Conservation (phyloP, 371 early-diverging fungal genomes). For the Mortierella sp. region DNA sequence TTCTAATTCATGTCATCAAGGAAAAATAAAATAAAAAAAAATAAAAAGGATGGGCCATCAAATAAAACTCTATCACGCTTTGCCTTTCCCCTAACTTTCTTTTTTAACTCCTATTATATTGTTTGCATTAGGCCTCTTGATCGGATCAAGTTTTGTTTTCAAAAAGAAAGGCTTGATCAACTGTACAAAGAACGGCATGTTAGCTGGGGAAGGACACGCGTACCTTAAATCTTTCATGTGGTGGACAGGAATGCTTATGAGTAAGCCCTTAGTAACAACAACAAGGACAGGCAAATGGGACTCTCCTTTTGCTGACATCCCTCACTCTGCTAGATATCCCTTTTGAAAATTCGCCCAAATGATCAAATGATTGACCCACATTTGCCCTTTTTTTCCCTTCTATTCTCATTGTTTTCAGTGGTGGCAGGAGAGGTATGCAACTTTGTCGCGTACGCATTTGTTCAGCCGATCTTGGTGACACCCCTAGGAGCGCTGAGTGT, state of each 20-base stretch:
- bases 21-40: too few relatives aligned
- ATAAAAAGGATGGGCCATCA: neutral
- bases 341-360: too few relatives aligned
- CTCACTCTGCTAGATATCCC: too few relatives aligned
- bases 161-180: conserved; percentile 92
- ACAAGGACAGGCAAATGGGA: neutral
- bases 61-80: neutral
- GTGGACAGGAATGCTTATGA: conserved; percentile 95
- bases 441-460: conserved; percentile 96
- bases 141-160: conserved; percentile 93
- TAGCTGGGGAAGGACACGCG: conserved; percentile 85
- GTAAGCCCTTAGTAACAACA: conserved; percentile 58
- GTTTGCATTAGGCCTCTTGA: conserved; percentile 76
- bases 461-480: conserved; percentile 95
- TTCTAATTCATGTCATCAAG: neutral
- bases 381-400: neutral
- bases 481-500: conserved; percentile 95
- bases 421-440: conserved; percentile 91
- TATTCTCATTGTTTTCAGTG: conserved; percentile 58
- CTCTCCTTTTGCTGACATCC: neutral
- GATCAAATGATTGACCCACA: neutral
- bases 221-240: conserved; percentile 91
- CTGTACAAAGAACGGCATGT: conserved; percentile 68
- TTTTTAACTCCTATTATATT: neutral
- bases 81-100: conserved; percentile 4